These are phyloP conservation scores for Solanum chiquidenum DNA, from an alignment of 257 asterid genomes.

Conservation along the genomic window DNA sequence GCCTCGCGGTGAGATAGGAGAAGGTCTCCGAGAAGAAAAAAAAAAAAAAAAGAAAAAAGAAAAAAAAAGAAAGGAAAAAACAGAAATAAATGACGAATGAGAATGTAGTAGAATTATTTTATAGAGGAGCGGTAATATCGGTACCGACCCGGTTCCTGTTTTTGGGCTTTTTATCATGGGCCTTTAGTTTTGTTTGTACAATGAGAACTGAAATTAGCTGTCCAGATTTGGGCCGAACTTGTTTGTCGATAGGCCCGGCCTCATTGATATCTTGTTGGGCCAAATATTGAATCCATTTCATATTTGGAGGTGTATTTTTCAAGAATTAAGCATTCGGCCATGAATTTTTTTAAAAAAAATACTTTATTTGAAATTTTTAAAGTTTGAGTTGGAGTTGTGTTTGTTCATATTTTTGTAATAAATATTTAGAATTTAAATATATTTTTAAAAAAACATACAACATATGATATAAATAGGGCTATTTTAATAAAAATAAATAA, in stretches of 20 bases:
- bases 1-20: not conserved
- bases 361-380: not conserved
- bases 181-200: not conserved
- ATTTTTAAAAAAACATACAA: too few relatives aligned
- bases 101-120: slow-evolving; percentile 2
- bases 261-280: not conserved
- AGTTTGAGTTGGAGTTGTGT: not conserved
- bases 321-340: not conserved
- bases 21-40: slow-evolving; percentile 14
- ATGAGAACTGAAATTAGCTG: not conserved
- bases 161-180: not conserved
- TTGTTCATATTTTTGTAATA: not conserved
- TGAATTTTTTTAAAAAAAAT: too few relatives aligned
- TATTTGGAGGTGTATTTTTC: not conserved
- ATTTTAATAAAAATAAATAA: too few relatives aligned
- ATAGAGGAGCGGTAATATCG: not conserved
- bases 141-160: not conserved
- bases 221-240: not conserved
- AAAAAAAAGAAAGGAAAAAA: not conserved
- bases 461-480: not conserved
- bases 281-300: not conserved
- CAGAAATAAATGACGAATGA: not conserved
- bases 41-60: not conserved
- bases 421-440: too few relatives aligned
- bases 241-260: not conserved